Evolutionary conservation across 495 filamentous ascomycete species (phyloP).

Genomic region (Platismatia glauca): DNA sequence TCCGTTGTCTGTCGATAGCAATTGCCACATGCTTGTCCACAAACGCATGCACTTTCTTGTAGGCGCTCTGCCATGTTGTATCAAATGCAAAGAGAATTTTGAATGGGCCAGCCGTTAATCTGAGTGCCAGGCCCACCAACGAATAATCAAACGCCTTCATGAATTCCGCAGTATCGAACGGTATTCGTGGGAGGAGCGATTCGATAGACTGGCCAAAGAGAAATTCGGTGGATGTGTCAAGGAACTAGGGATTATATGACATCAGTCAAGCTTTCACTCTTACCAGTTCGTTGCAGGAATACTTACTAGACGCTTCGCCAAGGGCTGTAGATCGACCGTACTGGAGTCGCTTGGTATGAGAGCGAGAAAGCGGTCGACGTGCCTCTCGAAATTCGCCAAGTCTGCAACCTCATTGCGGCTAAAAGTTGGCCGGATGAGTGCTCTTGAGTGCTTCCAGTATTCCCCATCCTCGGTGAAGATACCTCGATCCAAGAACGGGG

Average conservation of each 20-base stretch:
- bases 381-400: background rate
- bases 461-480: constrained; percentile 13
- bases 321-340: constrained; percentile 50
- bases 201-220: constrained; percentile 49
- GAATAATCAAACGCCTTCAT: constrained; percentile 35
- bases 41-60: no score
- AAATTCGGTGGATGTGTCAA: constrained; percentile 60
- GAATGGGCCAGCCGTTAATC: no score
- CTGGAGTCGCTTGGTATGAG: constrained; percentile 35
- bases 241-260: constrained; percentile 36
- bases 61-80: no score
- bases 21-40: no score
- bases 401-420: background rate
- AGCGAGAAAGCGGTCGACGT: constrained; percentile 45
- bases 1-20: no score
- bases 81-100: no score
- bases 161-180: constrained; percentile 26
- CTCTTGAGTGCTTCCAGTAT: constrained; percentile 6
- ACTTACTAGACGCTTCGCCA: constrained; percentile 32
- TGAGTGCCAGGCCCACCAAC: constrained; percentile 31
- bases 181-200: constrained; percentile 27
- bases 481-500: constrained; percentile 7
- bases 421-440: constrained; percentile 7
- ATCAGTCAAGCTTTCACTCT: no score
- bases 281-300: no score